A percentile compares a stretch with the other conserved stretches of the same genome.
These are phyloP conservation scores for Penicillium sp. DNA, from an alignment of 2,329 filamentous ascomycete genomes.

Conservation along the genomic window DNA sequence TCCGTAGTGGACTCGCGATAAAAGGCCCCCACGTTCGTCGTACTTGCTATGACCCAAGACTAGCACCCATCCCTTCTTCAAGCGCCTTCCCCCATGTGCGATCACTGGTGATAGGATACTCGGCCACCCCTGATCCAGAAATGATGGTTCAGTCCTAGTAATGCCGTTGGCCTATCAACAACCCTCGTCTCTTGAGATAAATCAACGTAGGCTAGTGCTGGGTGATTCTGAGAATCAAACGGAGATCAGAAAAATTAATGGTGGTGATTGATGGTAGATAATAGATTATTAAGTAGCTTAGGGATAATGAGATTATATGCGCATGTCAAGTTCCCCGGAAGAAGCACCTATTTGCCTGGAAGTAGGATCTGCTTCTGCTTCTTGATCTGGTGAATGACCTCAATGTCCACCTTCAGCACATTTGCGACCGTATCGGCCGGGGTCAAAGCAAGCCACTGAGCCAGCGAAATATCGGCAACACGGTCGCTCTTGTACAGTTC, in stretches of 20 bases:
- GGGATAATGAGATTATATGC: not conserved
- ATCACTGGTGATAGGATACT: not conserved
- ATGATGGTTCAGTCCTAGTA: not conserved
- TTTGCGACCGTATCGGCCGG: conserved; percentile 45
- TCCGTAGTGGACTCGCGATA: no score
- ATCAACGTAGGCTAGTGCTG: no score
- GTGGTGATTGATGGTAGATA: not conserved
- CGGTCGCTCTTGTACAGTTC: conserved; percentile 71
- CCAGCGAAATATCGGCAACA: conserved; percentile 67
- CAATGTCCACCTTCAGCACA: conserved; percentile 25
- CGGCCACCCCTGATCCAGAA: not conserved
- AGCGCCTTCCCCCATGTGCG: not conserved
- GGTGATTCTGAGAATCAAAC: not conserved
- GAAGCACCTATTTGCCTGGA: conserved; percentile 13
- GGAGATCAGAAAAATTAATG: not conserved
- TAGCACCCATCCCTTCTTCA: not conserved
- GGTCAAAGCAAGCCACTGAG: conserved; percentile 71
- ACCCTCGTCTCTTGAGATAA: not conserved
- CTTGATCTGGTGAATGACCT: conserved; percentile 26
- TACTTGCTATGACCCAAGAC: not conserved
- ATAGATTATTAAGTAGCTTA: not conserved
- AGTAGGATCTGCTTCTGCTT: conserved; percentile 28
- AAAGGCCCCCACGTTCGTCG: not conserved
- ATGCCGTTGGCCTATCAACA: not conserved
- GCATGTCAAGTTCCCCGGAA: not conserved